Conservation (phyloP, 805 yeast species). For the Saccharomycopsis lassenensis region DNA sequence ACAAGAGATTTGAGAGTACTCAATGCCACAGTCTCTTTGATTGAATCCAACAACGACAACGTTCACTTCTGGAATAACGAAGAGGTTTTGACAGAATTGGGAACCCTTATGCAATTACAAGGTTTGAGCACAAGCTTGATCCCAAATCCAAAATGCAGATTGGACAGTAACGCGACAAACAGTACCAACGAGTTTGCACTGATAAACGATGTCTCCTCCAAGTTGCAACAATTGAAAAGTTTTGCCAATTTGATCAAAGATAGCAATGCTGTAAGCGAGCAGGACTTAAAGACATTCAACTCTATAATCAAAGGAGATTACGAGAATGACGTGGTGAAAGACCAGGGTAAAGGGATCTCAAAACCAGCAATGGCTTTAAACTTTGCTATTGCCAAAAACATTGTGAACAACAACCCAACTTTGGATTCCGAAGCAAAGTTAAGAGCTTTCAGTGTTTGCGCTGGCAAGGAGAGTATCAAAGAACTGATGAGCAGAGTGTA, state of each 20-base stretch:
- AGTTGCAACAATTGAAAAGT: conserved; percentile 9
- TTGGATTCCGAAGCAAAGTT: conserved; percentile 20
- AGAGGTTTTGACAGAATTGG: conserved; percentile 6
- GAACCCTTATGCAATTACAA: conserved; percentile 5
- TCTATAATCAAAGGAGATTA: conserved; percentile 14
- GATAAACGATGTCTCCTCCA: neutral
- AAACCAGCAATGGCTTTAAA: conserved; percentile 14
- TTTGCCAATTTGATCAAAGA: conserved; percentile 5
- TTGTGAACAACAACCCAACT: conserved; percentile 21
- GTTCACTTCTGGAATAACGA: conserved; percentile 5
- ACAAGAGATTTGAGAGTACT: conserved; percentile 12
- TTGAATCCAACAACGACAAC: conserved; percentile 3
- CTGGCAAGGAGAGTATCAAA: conserved; percentile 23
- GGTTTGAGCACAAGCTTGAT: neutral
- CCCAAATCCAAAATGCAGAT: conserved; percentile 3
- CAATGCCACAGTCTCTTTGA: conserved; percentile 7
- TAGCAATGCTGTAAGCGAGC: neutral
- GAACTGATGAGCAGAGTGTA: conserved; percentile 4
- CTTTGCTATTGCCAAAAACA: conserved; percentile 21
- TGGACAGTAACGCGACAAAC: conserved; percentile 6
- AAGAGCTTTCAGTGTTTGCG: conserved; percentile 22
- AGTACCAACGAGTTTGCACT: conserved; percentile 3
- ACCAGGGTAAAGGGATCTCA: neutral
- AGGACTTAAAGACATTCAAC: conserved; percentile 4
- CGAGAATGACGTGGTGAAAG: neutral